These are phyloP conservation scores for Fusarium goolgardi DNA, from an alignment of 2,329 filamentous ascomycete genomes.

Conservation along the genomic window DNA sequence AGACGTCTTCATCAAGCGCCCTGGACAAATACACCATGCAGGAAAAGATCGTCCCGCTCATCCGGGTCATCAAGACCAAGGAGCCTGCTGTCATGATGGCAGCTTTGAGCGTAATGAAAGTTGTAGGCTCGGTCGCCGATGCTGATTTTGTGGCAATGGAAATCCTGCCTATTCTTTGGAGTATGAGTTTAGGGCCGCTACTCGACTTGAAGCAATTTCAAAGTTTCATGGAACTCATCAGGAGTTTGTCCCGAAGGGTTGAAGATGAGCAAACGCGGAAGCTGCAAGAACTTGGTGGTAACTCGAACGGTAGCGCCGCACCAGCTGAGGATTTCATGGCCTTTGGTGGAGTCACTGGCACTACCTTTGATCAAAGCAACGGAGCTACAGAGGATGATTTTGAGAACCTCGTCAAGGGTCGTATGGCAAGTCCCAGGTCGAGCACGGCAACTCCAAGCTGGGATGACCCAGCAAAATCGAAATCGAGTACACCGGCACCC, in stretches of 20 bases:
- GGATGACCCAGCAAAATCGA: conserved; percentile 58
- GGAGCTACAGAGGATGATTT: conserved; percentile 78
- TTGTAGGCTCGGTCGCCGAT: conserved; percentile 85
- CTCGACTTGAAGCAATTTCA: conserved; percentile 90
- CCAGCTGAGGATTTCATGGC: conserved; percentile 75
- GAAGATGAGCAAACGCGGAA: conserved; percentile 92
- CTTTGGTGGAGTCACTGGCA: conserved; percentile 75
- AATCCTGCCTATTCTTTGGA: conserved; percentile 89
- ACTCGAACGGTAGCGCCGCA: conserved; percentile 61
- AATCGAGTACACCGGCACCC: conserved; percentile 56
- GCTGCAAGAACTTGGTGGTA: conserved; percentile 81
- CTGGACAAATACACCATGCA: conserved; percentile 98
- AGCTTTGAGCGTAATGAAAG: conserved; percentile 82
- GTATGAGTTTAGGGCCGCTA: conserved; percentile 88
- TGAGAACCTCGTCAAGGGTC: conserved; percentile 86
- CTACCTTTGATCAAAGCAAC: conserved; percentile 63
- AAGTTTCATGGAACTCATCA: conserved; percentile 89
- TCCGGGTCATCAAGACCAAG: conserved; percentile 96
- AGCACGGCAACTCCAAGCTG: conserved; percentile 61
- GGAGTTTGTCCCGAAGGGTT: conserved; percentile 79
- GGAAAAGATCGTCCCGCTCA: conserved; percentile 91
- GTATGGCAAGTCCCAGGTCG: conserved; percentile 49
- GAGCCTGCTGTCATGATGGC: conserved; percentile 98
- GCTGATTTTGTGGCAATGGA: conserved; percentile 93
- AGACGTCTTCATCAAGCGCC: conserved; percentile 76